These are phyloP conservation scores for Candida xyloterini DNA, from an alignment of 805 yeast genomes.

Conservation along the genomic window DNA sequence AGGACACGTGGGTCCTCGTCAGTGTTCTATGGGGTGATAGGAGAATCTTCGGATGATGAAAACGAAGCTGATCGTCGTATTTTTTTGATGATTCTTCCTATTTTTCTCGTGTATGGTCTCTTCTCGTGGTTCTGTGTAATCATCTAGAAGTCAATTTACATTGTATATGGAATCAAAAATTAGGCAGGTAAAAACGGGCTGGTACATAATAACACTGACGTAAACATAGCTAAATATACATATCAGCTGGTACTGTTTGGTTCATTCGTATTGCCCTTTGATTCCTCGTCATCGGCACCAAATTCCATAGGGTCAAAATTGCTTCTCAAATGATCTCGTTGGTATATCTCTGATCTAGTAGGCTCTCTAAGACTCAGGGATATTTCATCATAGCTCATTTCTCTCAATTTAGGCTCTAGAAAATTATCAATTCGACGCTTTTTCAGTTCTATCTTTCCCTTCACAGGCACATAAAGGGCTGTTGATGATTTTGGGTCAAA, in stretches of 20 bases:
- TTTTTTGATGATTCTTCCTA: constrained; percentile 52
- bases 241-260: too few species aligned
- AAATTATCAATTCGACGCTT: constrained; percentile 73
- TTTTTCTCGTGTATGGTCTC: constrained; percentile 48
- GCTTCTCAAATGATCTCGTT: constrained; percentile 66
- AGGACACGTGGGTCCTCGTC: constrained; percentile 26
- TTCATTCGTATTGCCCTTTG: constrained; percentile 26
- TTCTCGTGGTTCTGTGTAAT: constrained; percentile 55
- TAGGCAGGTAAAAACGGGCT: too few species aligned
- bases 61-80: constrained; percentile 55
- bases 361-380: constrained; percentile 68
- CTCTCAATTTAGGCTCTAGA: constrained; percentile 52
- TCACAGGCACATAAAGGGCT: constrained; percentile 75
- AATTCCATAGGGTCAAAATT: constrained; percentile 78
- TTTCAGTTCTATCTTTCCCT: constrained; percentile 75
- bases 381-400: constrained; percentile 57
- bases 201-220: too few species aligned
- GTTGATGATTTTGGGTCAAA: constrained; percentile 52
- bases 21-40: constrained; percentile 13
- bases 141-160: constrained; percentile 28
- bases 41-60: constrained; percentile 22
- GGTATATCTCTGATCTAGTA: constrained; percentile 62
- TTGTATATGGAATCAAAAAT: not conserved
- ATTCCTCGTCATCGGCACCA: constrained; percentile 58
- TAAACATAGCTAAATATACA: too few species aligned